Evolutionary conservation across 768 basidiomycete genomes (phyloP).

Genomic region (Tubosaeta sp.): DNA sequence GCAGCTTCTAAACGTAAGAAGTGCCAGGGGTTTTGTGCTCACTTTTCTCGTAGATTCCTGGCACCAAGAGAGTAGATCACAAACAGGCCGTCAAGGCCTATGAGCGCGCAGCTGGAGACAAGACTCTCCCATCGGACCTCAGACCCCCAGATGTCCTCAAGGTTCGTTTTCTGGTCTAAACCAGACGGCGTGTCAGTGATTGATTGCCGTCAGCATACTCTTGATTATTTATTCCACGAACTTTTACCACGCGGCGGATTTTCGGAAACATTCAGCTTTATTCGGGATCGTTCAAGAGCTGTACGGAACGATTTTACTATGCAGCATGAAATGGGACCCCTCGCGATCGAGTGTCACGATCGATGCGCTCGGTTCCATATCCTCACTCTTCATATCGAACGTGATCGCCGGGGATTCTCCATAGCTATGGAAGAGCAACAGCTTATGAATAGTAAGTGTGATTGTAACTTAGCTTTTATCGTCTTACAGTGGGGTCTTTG

Average conservation of each 20-base stretch:
- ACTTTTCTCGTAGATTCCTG: constrained; percentile 58
- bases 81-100: constrained; percentile 90
- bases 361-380: constrained; percentile 94
- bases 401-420: constrained; percentile 55
- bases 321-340: constrained; percentile 72
- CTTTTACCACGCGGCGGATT: constrained; percentile 71
- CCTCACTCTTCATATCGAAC: constrained; percentile 65
- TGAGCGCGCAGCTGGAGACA: constrained; percentile 91
- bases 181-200: background rate
- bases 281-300: constrained; percentile 87
- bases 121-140: constrained; percentile 86
- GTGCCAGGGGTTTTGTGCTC: constrained; percentile 22
- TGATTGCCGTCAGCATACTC: constrained; percentile 54
- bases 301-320: constrained; percentile 94
- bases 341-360: constrained; percentile 88
- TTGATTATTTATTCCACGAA: constrained; percentile 89
- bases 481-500: background rate
- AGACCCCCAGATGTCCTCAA: constrained; percentile 82
- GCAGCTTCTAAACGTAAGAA: constrained; percentile 1
- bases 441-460: constrained; percentile 80
- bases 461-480: background rate
- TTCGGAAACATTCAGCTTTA: constrained; percentile 69
- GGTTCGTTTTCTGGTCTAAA: constrained; percentile 35
- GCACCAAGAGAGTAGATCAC: constrained; percentile 84
- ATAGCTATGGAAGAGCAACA: constrained; percentile 80